A percentile compares a stretch with the other conserved stretches of the same genome.
These are phyloP conservation scores for Wallacemonas rigidus DNA, from an alignment of 208 protist genomes.

Conservation along the genomic window DNA sequence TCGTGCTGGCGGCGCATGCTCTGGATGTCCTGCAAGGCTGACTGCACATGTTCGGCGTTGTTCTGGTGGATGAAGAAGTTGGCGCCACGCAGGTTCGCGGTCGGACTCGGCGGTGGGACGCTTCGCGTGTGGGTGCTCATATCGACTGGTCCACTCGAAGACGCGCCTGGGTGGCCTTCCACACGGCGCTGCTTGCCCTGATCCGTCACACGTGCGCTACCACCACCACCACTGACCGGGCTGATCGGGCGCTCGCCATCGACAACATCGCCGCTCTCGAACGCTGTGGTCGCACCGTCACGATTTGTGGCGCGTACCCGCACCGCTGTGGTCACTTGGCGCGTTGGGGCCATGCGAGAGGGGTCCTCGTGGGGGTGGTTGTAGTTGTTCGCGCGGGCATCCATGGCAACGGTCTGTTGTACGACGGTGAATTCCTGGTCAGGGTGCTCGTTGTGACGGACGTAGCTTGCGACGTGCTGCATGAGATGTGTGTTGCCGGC, in stretches of 20 bases:
- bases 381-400: conserved; percentile 86
- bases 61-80: conserved; percentile 54
- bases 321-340: conserved; percentile 62
- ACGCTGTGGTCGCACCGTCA: neutral
- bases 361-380: conserved; percentile 58
- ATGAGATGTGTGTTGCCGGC: conserved; percentile 36
- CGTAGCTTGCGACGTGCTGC: conserved; percentile 44
- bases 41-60: conserved; percentile 23
- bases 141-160: neutral
- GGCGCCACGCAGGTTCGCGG: conserved; percentile 34
- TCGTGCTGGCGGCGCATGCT: conserved; percentile 45
- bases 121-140: conserved; percentile 2
- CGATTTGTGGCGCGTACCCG: conserved; percentile 36
- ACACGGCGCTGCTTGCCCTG: conserved; percentile 41
- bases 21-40: conserved; percentile 60
- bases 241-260: conserved; percentile 53
- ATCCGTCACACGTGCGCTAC: neutral
- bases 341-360: conserved; percentile 29
- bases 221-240: conserved; percentile 34
- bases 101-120: conserved; percentile 18
- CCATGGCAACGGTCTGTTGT: conserved; percentile 73
- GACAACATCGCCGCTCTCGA: conserved; percentile 26
- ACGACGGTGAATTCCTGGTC: conserved; percentile 26
- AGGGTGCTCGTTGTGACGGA: conserved; percentile 21
- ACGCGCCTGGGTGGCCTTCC: conserved; percentile 20